phyloP scores from a whole-genome alignment of 441 rosid genomes.

The Breynia disticha region DNA sequence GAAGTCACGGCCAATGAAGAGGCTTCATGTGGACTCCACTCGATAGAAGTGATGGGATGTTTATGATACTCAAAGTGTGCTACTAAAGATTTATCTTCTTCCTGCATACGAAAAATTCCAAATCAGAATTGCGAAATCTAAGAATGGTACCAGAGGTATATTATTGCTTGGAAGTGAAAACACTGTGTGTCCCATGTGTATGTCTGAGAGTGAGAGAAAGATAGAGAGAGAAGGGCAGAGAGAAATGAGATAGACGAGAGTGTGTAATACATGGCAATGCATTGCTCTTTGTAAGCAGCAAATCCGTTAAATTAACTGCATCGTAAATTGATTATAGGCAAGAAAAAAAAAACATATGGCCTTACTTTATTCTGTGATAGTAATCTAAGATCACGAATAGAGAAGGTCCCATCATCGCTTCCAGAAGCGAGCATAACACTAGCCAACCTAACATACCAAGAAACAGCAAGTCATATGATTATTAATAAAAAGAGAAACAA shows the following conservation, averaged over 20 bases:
- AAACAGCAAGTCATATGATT: conserved; percentile 11
- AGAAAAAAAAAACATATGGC: background rate
- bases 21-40: conserved; percentile 91
- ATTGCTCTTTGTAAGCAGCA: too few species aligned
- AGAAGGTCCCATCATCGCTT: conserved; percentile 89
- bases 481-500: background rate
- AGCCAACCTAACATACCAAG: conserved; percentile 53
- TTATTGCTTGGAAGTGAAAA: too few species aligned
- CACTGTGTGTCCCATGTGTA: too few species aligned
- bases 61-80: conserved; percentile 89
- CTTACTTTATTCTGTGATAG: conserved; percentile 20
- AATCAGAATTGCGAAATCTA: background rate
- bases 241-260: too few species aligned
- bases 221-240: too few species aligned
- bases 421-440: conserved; percentile 94
- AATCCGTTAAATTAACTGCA: too few species aligned
- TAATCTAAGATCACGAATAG: conserved; percentile 82
- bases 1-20: conserved; percentile 85
- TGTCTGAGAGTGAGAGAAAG: too few species aligned
- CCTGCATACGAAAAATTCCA: conserved; percentile 24
- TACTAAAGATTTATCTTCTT: conserved; percentile 55
- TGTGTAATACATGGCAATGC: too few species aligned
- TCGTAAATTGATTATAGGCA: too few species aligned
- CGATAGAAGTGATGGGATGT: conserved; percentile 78
- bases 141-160: background rate